Conservation (phyloP, 345 rosid genomes). For the Clausena lansium region DNA sequence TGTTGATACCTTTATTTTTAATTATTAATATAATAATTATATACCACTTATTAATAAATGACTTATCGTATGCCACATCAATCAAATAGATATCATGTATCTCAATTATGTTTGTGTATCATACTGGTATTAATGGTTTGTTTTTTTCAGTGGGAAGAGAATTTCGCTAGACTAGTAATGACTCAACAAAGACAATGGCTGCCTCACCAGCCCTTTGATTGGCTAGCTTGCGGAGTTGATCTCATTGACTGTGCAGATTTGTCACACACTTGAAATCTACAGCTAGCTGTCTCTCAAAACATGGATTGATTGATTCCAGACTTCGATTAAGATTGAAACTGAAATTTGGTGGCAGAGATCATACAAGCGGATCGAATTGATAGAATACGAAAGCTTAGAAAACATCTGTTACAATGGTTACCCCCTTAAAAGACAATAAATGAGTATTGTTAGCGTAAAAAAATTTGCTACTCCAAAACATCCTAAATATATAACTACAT, state of each 20-base stretch:
- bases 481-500: conserved; percentile 4
- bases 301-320: neutral
- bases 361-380: neutral
- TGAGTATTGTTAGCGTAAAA: neutral
- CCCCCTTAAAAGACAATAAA: no score
- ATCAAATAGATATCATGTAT: no score
- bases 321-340: neutral
- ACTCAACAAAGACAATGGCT: neutral
- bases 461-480: conserved; percentile 3
- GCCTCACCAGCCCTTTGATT: neutral
- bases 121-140: no score
- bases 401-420: no score
- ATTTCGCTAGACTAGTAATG: neutral
- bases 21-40: no score
- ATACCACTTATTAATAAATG: no score
- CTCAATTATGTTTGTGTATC: no score
- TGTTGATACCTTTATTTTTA: no score
- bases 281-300: neutral
- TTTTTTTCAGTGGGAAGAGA: neutral
- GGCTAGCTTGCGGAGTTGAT: neutral
- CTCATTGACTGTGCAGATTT: neutral
- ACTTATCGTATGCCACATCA: no score
- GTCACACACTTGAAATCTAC: neutral
- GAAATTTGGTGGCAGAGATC: neutral
- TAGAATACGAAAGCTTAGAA: neutral